phyloP scores from a whole-genome alignment of 2,329 filamentous ascomycete species.

The Verticillium albo-atrum region DNA sequence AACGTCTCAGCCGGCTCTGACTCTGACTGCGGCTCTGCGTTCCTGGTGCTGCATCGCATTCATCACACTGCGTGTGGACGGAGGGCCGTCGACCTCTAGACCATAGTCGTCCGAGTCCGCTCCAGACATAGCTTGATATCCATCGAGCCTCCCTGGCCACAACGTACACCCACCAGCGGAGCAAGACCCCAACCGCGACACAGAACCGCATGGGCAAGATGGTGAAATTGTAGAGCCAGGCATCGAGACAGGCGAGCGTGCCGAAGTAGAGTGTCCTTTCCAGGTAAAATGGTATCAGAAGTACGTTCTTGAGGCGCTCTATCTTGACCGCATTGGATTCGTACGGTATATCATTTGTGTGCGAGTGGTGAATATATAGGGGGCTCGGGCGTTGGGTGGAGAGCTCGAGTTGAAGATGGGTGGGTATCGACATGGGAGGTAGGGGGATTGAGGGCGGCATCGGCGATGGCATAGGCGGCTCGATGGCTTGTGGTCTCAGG shows the following conservation, averaged over 20 bases:
- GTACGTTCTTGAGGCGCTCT: slow-evolving; percentile 83
- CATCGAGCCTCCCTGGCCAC: slow-evolving; percentile 67
- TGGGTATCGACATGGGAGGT: slow-evolving; percentile 63
- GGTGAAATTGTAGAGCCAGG: slow-evolving; percentile 95
- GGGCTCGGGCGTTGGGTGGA: slow-evolving; percentile 59
- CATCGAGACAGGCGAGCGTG: slow-evolving; percentile 84
- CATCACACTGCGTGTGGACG: neutral
- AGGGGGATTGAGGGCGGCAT: slow-evolving; percentile 54
- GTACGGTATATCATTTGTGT: slow-evolving; percentile 63
- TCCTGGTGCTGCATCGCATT: neutral
- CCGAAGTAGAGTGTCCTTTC: slow-evolving; percentile 87
- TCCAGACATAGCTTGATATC: slow-evolving; percentile 72
- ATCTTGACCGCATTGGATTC: slow-evolving; percentile 92
- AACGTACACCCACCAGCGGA: slow-evolving; percentile 73
- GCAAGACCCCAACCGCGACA: slow-evolving; percentile 71
- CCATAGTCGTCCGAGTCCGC: slow-evolving; percentile 71
- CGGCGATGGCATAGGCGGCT: slow-evolving; percentile 36
- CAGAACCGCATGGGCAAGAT: slow-evolving; percentile 87
- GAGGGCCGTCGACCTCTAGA: slow-evolving; percentile 32
- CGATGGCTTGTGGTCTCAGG: slow-evolving; percentile 13
- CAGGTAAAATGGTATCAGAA: slow-evolving; percentile 74
- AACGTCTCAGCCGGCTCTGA: neutral
- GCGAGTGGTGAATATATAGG: slow-evolving; percentile 60
- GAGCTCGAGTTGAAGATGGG: slow-evolving; percentile 60
- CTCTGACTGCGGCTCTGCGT: neutral